Conservation (phyloP, 2,329 filamentous ascomycete genomes). For the Pseudocercospora macadamiae region DNA sequence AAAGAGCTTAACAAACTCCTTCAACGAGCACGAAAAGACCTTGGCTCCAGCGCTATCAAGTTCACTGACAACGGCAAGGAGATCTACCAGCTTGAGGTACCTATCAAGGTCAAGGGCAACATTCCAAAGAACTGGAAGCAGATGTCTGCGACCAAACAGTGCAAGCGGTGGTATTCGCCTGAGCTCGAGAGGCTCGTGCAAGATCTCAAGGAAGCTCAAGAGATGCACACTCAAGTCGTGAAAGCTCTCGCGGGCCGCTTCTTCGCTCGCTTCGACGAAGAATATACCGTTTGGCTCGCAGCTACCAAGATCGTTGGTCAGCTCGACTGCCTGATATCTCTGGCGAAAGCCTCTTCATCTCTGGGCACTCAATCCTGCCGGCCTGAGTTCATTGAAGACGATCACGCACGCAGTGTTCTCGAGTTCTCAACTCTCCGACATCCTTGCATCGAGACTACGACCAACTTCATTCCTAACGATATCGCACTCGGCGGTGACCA, state of each 20-base stretch:
- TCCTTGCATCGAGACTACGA: constrained; percentile 86
- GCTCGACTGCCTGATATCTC: constrained; percentile 90
- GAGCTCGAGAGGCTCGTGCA: constrained; percentile 82
- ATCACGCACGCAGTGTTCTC: constrained; percentile 72
- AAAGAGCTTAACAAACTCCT: constrained; percentile 71
- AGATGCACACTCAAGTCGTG: constrained; percentile 87
- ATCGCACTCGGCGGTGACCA: constrained; percentile 79
- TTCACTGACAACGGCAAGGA: constrained; percentile 85
- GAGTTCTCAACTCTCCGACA: constrained; percentile 92
- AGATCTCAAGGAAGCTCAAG: constrained; percentile 88
- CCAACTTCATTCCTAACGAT: constrained; percentile 96
- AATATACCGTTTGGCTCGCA: constrained; percentile 82
- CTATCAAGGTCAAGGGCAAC: constrained; percentile 72
- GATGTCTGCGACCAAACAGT: constrained; percentile 88
- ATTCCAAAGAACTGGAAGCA: constrained; percentile 88
- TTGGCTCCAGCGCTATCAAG: constrained; percentile 68
- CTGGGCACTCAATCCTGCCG: constrained; percentile 87
- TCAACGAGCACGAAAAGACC: constrained; percentile 68
- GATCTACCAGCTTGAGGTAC: constrained; percentile 92
- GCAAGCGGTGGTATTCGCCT: constrained; percentile 92
- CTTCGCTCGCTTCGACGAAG: constrained; percentile 82
- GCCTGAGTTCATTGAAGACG: constrained; percentile 81
- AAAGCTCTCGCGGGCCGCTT: constrained; percentile 84
- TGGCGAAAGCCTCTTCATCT: constrained; percentile 83
- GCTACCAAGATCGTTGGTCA: constrained; percentile 90